These are phyloP conservation scores for Fusarium sp. DNA, from an alignment of 2,329 filamentous ascomycete species.

Conservation along the genomic window DNA sequence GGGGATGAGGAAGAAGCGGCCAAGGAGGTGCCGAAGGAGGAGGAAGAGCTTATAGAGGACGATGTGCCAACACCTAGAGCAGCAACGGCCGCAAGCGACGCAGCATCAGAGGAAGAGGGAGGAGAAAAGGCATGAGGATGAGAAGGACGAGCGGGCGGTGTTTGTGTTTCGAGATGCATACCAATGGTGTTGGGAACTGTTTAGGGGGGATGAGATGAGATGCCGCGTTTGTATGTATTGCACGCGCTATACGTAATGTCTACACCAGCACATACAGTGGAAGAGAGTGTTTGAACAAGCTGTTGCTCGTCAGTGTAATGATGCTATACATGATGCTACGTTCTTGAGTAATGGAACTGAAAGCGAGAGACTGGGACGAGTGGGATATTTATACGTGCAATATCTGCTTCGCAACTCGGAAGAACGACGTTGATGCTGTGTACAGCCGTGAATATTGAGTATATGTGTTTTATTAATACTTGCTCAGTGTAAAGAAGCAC, in stretches of 20 bases:
- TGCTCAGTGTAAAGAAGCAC: background rate
- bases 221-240: conserved; percentile 42
- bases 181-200: conserved; percentile 39
- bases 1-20: too few species aligned
- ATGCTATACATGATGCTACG: background rate
- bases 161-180: conserved; percentile 40
- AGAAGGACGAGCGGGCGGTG: conserved; percentile 25
- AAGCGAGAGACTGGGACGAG: background rate
- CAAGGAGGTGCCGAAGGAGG: conserved; percentile 10
- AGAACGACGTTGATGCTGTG: background rate
- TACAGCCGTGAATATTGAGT: background rate
- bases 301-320: conserved; percentile 3
- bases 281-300: conserved; percentile 35
- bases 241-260: conserved; percentile 53
- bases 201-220: conserved; percentile 22
- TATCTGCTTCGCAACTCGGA: background rate
- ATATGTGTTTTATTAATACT: background rate
- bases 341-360: background rate
- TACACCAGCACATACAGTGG: conserved; percentile 47
- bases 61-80: conserved; percentile 38
- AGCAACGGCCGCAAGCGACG: conserved; percentile 28
- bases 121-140: conserved; percentile 40
- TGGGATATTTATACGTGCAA: background rate
- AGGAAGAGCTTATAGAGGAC: conserved; percentile 26
- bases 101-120: conserved; percentile 31